Conservation (phyloP, 1,284 basidiomycete species). For the Xanthoconium separans region DNA sequence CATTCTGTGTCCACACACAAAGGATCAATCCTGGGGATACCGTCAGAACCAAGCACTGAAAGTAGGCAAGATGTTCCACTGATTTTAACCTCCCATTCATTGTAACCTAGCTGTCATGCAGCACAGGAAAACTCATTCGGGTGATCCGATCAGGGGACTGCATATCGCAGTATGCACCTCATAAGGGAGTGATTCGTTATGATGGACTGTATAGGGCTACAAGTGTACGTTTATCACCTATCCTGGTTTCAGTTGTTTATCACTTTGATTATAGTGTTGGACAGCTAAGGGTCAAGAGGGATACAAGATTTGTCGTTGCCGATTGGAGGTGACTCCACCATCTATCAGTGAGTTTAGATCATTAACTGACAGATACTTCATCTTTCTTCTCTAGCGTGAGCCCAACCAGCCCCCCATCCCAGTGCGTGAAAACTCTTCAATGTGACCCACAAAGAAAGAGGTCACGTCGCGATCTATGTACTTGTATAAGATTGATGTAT, state of each 20-base stretch:
- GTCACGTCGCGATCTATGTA: no score
- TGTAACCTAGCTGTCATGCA: conserved; percentile 18
- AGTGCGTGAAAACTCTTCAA: neutral
- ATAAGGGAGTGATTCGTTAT: conserved; percentile 22
- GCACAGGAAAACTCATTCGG: conserved; percentile 20
- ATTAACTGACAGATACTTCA: neutral
- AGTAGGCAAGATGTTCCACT: conserved; percentile 9
- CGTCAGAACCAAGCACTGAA: conserved; percentile 14
- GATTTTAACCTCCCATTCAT: neutral
- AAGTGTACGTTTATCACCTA: conserved; percentile 3
- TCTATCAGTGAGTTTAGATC: neutral
- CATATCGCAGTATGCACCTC: conserved; percentile 26
- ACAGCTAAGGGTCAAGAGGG: conserved; percentile 13
- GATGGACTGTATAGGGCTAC: conserved; percentile 29
- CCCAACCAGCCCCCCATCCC: conserved; percentile 28
- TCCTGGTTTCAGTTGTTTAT: neutral
- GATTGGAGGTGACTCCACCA: conserved; percentile 22
- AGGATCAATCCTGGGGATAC: conserved; percentile 27
- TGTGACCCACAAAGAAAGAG: neutral
- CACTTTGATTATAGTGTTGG: conserved; percentile 18
- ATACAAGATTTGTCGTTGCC: conserved; percentile 25
- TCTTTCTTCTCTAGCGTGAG: conserved; percentile 19
- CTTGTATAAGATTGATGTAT: no score
- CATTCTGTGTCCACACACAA: conserved; percentile 16
- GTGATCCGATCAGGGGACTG: conserved; percentile 25